Conservation (phyloP, 2,329 filamentous ascomycete genomes). For the Ilyonectria mors-panacis region DNA sequence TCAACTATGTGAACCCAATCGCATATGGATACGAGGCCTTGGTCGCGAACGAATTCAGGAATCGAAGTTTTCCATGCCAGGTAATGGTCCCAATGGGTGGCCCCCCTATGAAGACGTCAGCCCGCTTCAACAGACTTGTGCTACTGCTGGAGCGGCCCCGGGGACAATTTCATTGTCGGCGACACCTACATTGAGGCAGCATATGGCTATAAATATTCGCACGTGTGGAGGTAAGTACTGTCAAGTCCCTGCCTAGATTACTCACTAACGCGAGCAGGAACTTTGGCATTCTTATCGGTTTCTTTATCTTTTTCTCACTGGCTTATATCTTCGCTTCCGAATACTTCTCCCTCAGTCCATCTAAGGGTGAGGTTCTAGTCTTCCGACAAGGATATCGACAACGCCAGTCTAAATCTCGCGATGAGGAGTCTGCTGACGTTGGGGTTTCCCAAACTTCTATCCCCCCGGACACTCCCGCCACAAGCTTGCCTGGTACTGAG, state of each 20-base stretch:
- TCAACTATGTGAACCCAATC: slow-evolving; percentile 74
- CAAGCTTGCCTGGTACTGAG: slow-evolving; percentile 8
- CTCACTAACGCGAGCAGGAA: slow-evolving; percentile 60
- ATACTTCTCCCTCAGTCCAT: slow-evolving; percentile 68
- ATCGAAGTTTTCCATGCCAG: slow-evolving; percentile 23
- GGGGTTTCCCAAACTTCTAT: neutral
- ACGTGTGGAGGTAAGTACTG: slow-evolving; percentile 64
- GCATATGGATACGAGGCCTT: slow-evolving; percentile 61
- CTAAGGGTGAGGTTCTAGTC: slow-evolving; percentile 77
- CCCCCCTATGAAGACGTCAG: slow-evolving; percentile 3
- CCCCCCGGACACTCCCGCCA: neutral
- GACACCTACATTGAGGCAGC: slow-evolving; percentile 34
- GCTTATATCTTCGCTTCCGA: slow-evolving; percentile 75
- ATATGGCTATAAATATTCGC: slow-evolving; percentile 65
- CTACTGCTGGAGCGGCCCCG: slow-evolving; percentile 35
- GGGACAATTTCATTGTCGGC: slow-evolving; percentile 27
- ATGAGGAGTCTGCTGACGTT: slow-evolving; percentile 14
- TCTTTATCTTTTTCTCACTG: slow-evolving; percentile 73
- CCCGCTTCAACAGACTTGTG: slow-evolving; percentile 15
- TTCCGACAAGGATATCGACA: slow-evolving; percentile 58
- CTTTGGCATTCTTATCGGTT: slow-evolving; percentile 74
- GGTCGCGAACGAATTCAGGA: slow-evolving; percentile 35
- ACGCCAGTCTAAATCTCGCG: neutral
- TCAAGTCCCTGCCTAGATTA: neutral
- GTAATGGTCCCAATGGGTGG: slow-evolving; percentile 26